These are phyloP conservation scores for Solanum hybrid DNA, from an alignment of 305 asterid species.

Conservation along the genomic window DNA sequence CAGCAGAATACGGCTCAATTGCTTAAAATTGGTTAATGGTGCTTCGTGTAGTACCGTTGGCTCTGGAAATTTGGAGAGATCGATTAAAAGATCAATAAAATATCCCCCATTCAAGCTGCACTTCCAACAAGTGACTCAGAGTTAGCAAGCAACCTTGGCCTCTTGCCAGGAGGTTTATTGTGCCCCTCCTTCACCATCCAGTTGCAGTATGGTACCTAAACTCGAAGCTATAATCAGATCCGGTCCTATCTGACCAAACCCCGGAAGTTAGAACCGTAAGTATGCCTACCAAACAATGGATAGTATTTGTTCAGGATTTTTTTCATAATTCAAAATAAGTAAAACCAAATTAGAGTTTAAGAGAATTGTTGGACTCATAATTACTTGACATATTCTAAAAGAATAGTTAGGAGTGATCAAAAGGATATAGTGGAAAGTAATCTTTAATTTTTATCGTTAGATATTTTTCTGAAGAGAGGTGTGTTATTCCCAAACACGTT, in stretches of 20 bases:
- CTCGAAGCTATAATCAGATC: background rate
- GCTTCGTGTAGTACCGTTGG: background rate
- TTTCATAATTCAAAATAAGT: too few relatives aligned
- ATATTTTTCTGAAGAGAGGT: background rate
- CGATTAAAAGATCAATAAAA: background rate
- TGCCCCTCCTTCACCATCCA: background rate
- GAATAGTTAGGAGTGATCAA: background rate
- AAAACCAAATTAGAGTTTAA: too few relatives aligned
- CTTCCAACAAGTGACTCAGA: background rate
- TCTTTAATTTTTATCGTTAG: background rate
- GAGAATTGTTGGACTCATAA: background rate
- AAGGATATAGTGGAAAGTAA: too few relatives aligned
- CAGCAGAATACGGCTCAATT: background rate
- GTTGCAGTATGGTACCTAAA: background rate
- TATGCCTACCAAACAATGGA: background rate
- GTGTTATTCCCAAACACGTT: background rate
- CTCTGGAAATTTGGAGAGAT: background rate
- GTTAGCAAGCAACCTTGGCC: background rate
- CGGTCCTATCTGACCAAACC: background rate
- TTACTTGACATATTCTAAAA: background rate
- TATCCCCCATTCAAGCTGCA: background rate
- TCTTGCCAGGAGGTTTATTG: background rate
- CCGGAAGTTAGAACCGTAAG: background rate
- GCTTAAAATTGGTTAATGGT: background rate
- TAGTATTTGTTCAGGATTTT: too few relatives aligned